These are phyloP conservation scores for Gryganskiella cystojenkinii DNA, from an alignment of 192 early-diverging fungal species.

Conservation along the genomic window DNA sequence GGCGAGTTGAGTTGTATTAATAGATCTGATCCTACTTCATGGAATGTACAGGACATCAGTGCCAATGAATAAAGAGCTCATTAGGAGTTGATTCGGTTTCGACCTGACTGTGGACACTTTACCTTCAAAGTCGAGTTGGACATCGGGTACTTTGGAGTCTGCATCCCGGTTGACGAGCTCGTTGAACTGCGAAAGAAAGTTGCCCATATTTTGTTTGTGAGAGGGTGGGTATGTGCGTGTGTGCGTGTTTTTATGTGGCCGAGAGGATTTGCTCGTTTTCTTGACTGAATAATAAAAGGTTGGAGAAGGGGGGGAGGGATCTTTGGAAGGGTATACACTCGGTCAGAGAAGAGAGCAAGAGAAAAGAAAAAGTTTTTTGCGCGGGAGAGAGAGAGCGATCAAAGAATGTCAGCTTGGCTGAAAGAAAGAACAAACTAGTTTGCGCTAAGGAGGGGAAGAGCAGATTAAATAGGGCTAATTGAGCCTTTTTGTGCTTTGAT, in stretches of 20 bases:
- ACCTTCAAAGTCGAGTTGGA: constrained; percentile 72
- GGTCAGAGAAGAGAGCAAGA: neutral
- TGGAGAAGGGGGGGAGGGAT: no score
- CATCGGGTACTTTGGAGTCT: constrained; percentile 62
- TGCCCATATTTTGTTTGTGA: constrained; percentile 51
- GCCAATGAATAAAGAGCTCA: no score
- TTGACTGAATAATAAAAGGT: neutral
- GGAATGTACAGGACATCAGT: neutral
- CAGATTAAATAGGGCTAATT: no score
- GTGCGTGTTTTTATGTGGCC: neutral
- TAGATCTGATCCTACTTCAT: constrained; percentile 4
- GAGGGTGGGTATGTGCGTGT: neutral
- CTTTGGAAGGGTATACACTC: no score
- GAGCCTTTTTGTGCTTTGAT: no score
- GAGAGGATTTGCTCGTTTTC: no score
- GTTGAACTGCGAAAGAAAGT: constrained; percentile 61
- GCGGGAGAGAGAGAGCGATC: neutral
- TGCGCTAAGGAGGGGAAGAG: no score
- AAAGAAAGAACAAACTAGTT: no score
- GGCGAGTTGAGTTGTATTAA: neutral
- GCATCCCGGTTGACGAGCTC: constrained; percentile 53
- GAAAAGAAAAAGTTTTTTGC: neutral
- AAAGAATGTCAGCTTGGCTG: no score
- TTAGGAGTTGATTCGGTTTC: no score
- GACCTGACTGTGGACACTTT: constrained; percentile 21